phyloP scores from a whole-genome alignment of 2,329 filamentous ascomycete genomes.

The Trichoderma simmonsii region DNA sequence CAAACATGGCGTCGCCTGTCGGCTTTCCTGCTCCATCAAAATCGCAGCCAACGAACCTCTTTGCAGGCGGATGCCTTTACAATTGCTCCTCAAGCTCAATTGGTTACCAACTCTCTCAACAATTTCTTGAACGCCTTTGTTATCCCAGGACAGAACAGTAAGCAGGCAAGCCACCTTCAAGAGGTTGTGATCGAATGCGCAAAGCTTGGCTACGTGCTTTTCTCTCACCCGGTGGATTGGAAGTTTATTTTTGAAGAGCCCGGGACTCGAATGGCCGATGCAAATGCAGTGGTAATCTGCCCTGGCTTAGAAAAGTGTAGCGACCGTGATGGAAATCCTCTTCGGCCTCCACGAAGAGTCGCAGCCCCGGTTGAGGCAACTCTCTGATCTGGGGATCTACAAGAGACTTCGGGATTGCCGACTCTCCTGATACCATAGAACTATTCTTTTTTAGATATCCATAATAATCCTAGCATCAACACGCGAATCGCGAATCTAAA shows the following conservation, averaged over 20 bases:
- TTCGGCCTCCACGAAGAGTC: conserved; percentile 24
- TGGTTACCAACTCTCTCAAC: not conserved
- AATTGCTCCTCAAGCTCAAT: conserved; percentile 23
- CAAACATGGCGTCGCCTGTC: conserved; percentile 43
- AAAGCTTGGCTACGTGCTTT: conserved; percentile 40
- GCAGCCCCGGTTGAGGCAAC: conserved; percentile 21
- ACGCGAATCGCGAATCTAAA: not conserved
- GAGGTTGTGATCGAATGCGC: conserved; percentile 40
- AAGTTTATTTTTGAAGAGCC: conserved; percentile 28
- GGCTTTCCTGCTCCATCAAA: conserved; percentile 41
- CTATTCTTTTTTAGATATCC: not conserved
- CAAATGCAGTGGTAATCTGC: conserved; percentile 20
- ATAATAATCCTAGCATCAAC: not conserved
- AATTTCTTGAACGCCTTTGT: not conserved
- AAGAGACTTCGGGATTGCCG: not conserved
- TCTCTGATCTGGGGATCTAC: not conserved
- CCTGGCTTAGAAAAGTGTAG: conserved; percentile 31
- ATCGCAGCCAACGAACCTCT: conserved; percentile 35
- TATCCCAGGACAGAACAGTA: not conserved
- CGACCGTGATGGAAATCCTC: conserved; percentile 26
- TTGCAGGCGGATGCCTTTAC: conserved; percentile 31
- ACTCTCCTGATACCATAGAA: not conserved
- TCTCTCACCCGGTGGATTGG: conserved; percentile 44
- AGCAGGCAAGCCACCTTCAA: conserved; percentile 33
- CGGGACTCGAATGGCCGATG: not conserved